Conservation (phyloP, 2,329 filamentous ascomycete genomes). For the Venturia carpophila region DNA sequence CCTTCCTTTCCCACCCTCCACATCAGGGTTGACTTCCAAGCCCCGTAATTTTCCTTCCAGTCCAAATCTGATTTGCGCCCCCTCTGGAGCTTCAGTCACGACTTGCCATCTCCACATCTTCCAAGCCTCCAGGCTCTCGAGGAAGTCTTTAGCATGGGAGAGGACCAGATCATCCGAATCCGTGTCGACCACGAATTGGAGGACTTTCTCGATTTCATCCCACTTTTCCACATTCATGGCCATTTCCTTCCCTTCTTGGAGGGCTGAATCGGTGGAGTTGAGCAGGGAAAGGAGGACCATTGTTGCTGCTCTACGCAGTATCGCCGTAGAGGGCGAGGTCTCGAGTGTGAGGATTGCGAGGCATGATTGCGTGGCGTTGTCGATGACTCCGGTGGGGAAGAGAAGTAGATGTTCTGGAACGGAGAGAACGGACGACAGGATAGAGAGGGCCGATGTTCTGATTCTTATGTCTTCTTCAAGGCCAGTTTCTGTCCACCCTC, state of each 20-base stretch:
- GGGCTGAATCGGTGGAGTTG: slow-evolving; percentile 48
- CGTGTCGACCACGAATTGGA: slow-evolving; percentile 56
- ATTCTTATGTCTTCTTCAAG: slow-evolving; percentile 60
- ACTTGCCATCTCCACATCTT: slow-evolving; percentile 37
- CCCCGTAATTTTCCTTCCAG: slow-evolving; percentile 35
- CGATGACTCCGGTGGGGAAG: not conserved
- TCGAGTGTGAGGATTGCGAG: slow-evolving; percentile 58
- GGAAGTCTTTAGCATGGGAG: slow-evolving; percentile 58
- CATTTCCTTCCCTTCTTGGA: slow-evolving; percentile 35
- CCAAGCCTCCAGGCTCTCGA: slow-evolving; percentile 59
- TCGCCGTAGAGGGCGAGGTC: slow-evolving; percentile 50
- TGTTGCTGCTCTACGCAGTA: slow-evolving; percentile 59
- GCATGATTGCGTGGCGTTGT: slow-evolving; percentile 51
- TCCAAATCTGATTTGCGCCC: slow-evolving; percentile 35
- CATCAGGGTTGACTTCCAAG: slow-evolving; percentile 34
- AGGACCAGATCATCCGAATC: slow-evolving; percentile 62
- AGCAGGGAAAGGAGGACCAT: slow-evolving; percentile 56
- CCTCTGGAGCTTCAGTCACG: slow-evolving; percentile 18
- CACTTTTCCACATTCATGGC: slow-evolving; percentile 46
- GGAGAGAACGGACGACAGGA: slow-evolving; percentile 54
- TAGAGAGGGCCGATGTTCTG: slow-evolving; percentile 59
- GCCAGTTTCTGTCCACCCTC: slow-evolving; percentile 61
- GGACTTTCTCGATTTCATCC: slow-evolving; percentile 53
- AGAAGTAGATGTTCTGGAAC: slow-evolving; percentile 25
- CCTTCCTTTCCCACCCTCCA: slow-evolving; percentile 22